Evolutionary conservation across 106 monocot genomes (phyloP).

Genomic region (Posidonia australis): DNA sequence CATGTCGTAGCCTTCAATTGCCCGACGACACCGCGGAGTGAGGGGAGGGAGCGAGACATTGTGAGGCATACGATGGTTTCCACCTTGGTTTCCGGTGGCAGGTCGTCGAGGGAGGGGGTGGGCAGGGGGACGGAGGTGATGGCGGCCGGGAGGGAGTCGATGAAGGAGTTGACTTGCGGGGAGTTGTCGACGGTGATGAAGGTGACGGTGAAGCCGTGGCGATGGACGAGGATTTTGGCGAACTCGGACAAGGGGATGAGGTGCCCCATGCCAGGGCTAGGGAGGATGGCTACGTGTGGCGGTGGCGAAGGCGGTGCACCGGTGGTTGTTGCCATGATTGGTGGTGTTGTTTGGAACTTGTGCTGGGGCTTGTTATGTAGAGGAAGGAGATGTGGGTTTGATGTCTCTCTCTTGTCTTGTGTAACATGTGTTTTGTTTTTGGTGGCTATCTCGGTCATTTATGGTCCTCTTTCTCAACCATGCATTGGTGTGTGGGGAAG

Average conservation of each 20-base stretch:
- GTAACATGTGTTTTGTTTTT: too few species aligned
- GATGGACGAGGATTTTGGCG: slow-evolving; percentile 23
- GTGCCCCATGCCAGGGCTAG: slow-evolving; percentile 62
- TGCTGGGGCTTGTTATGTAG: too few species aligned
- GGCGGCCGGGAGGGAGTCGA: slow-evolving; percentile 30
- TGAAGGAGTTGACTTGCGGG: slow-evolving; percentile 15
- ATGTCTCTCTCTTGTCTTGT: too few species aligned
- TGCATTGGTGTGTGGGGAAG: too few species aligned
- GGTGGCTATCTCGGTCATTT: too few species aligned
- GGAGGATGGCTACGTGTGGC: slow-evolving; percentile 24
- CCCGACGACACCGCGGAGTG: slow-evolving; percentile 9
- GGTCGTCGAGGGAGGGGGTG: slow-evolving; percentile 24
- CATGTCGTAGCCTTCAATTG: slow-evolving; percentile 4
- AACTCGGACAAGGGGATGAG: slow-evolving; percentile 43
- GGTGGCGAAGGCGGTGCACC: background rate
- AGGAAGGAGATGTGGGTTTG: too few species aligned
- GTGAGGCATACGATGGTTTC: slow-evolving; percentile 21
- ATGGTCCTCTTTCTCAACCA: too few species aligned
- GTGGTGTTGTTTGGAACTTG: too few species aligned
- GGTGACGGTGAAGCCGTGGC: slow-evolving; percentile 38
- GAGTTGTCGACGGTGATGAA: slow-evolving; percentile 28
- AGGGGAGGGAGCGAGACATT: slow-evolving; percentile 21
- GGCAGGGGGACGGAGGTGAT: slow-evolving; percentile 36
- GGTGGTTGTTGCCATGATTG: background rate
- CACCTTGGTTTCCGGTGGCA: slow-evolving; percentile 20